These are phyloP conservation scores for Graphiopsis chlorocephala DNA, from an alignment of 2,329 filamentous ascomycete species.

Conservation along the genomic window DNA sequence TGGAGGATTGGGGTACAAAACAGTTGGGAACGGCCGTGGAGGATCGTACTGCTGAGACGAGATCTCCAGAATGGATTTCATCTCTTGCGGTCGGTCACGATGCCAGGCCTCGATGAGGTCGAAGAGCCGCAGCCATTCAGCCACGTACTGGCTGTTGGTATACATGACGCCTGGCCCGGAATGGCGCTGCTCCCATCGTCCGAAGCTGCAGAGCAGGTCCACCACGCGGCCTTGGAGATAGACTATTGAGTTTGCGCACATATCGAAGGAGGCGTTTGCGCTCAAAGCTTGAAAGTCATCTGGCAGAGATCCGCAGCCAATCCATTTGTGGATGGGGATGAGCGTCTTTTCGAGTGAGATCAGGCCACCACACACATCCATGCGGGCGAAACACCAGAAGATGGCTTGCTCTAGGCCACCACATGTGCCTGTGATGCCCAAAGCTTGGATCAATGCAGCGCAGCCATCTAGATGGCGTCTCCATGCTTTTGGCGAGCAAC, in stretches of 20 bases:
- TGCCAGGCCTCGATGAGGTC: constrained; percentile 36
- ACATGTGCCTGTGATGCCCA: constrained; percentile 51
- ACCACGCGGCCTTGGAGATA: constrained; percentile 53
- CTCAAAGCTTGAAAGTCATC: constrained; percentile 38
- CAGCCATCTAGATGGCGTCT: constrained; percentile 56
- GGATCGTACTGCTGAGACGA: constrained; percentile 20
- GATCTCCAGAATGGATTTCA: constrained; percentile 37
- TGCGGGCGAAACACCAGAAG: constrained; percentile 59
- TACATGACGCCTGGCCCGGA: constrained; percentile 29
- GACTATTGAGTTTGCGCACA: constrained; percentile 59
- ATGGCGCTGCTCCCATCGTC: constrained; percentile 30
- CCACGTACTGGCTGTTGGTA: constrained; percentile 19
- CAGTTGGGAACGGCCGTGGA: constrained; percentile 36
- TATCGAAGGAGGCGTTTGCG: constrained; percentile 44
- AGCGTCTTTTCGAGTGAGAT: constrained; percentile 53
- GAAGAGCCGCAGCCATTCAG: constrained; percentile 34
- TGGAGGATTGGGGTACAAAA: constrained; percentile 48
- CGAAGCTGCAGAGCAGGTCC: constrained; percentile 32
- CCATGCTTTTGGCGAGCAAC: constrained; percentile 52
- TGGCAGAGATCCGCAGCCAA: constrained; percentile 38
- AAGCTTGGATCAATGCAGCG: constrained; percentile 52
- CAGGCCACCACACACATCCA: constrained; percentile 56
- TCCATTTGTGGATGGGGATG: constrained; percentile 51
- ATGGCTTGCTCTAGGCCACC: constrained; percentile 53
- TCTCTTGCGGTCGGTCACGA: constrained; percentile 30